A percentile compares a stretch with the other conserved stretches of the same genome.
phyloP scores from a whole-genome alignment of 257 asterid genomes.

The Scutellaria minor region DNA sequence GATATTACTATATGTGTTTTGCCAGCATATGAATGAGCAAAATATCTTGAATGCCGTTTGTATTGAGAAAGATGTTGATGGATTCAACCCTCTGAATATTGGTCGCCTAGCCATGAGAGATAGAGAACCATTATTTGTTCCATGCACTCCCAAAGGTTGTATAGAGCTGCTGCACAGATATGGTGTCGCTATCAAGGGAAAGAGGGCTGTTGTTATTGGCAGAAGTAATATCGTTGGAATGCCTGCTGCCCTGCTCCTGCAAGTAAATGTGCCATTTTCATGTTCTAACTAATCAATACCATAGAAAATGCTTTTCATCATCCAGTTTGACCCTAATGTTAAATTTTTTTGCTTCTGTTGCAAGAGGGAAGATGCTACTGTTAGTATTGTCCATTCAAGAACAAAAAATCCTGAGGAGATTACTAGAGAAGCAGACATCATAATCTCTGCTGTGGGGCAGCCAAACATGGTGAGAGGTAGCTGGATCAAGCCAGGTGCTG shows the following conservation, averaged over 20 bases:
- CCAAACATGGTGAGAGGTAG: constrained; percentile 94
- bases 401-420: constrained; percentile 81
- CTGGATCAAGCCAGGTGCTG: constrained; percentile 95
- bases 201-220: constrained; percentile 87
- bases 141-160: constrained; percentile 97
- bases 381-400: constrained; percentile 84
- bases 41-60: constrained; percentile 77
- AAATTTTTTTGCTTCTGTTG: constrained; percentile 21
- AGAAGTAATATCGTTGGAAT: constrained; percentile 94
- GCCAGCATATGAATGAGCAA: constrained; percentile 88
- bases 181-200: constrained; percentile 76
- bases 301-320: constrained; percentile 4
- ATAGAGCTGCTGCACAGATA: constrained; percentile 85
- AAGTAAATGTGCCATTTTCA: constrained; percentile 50
- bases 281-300: constrained; percentile 4
- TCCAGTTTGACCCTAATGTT: background rate
- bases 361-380: constrained; percentile 94
- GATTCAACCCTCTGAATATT: constrained; percentile 88
- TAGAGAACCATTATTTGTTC: constrained; percentile 87
- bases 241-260: constrained; percentile 90
- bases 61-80: constrained; percentile 96
- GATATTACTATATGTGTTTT: constrained; percentile 28
- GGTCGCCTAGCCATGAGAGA: constrained; percentile 95
- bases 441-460: constrained; percentile 81
- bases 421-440: constrained; percentile 78